Evolutionary conservation across 2,329 filamentous ascomycete species (phyloP), one percentile per base, ranked within the genome.

Genomic region (Cordyceps cicadae): DNA sequence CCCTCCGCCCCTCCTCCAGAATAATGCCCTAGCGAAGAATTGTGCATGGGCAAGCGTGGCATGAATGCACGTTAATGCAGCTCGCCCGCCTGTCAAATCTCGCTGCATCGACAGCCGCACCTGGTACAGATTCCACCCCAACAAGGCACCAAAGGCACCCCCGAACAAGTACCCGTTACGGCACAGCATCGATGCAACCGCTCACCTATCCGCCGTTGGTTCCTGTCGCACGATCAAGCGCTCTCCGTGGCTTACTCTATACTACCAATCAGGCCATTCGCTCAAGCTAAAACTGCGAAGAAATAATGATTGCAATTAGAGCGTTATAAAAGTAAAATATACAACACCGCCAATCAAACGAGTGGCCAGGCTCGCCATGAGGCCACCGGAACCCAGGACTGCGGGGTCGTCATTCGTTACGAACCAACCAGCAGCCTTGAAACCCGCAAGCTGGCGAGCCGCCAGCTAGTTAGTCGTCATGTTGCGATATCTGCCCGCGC

Each of bases 31-130:
- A 29, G 29, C 41, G 17, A 8, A 19, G 12, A 5, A 48, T 53
- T 59, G 56, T 59, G 56, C 56, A 59, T 37, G 34, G 34, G 34
- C 34, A 37, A 37, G 34, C 34, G 34, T 59, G 56, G 43, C 55
- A 58, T 51, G 19, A 48, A 34, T 39, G 37, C 52, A 50, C 57
- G 32, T 60, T 48, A 29, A 46, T 60, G 57, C 57, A 60, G 55
- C 57, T 54, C 29, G 50, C 50, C 41, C 50, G 57, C 49, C 29
- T 49, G 48, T 53, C 56, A 52, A 59, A 54, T 60, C 39, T 54
- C 41, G 26, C 24, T 7, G 12, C 26, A 56, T 56, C 54, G 54
- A 54, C 15, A n/a, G 17, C n/a, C 37, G 3, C 3, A 3, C 26
- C 26, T 3, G 26, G 26, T 29, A 29, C 26, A 29, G 26, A 5